These are phyloP conservation scores for Onygenales sp. DNA, from an alignment of 2,329 filamentous ascomycete species.

Conservation along the genomic window DNA sequence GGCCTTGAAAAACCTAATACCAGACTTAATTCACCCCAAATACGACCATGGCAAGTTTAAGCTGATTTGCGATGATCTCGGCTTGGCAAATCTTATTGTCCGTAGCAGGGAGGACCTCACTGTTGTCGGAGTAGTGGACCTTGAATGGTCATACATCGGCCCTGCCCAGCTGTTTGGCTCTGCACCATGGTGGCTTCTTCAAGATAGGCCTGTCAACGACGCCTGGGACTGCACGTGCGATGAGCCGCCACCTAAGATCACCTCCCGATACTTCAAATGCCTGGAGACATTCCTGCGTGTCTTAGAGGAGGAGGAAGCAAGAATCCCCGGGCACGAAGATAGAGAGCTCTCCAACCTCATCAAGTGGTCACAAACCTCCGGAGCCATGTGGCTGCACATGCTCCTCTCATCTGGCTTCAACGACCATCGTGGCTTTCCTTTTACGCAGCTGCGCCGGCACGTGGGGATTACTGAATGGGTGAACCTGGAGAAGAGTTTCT, in stretches of 20 bases:
- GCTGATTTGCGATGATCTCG: conserved; percentile 29
- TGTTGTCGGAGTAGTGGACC: conserved; percentile 26
- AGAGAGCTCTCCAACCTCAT: conserved; percentile 24
- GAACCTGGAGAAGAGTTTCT: conserved; percentile 14
- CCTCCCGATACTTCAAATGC: conserved; percentile 19
- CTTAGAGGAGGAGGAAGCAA: conserved; percentile 24
- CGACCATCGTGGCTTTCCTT: conserved; percentile 22
- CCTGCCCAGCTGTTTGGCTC: conserved; percentile 29
- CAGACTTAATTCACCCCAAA: conserved; percentile 15
- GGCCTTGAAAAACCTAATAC: conserved; percentile 18
- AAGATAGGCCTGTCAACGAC: conserved; percentile 21
- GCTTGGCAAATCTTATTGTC: conserved; percentile 30
- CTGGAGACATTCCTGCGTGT: conserved; percentile 22
- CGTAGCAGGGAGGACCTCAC: conserved; percentile 24
- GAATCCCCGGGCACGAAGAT: conserved; percentile 15
- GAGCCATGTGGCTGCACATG: conserved; percentile 30
- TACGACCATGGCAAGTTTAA: conserved; percentile 26
- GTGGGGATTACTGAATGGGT: conserved; percentile 14
- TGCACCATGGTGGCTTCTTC: conserved; percentile 29
- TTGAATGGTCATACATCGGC: conserved; percentile 30
- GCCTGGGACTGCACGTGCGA: conserved; percentile 18
- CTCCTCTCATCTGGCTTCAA: conserved; percentile 24
- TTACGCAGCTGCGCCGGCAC: conserved; percentile 18
- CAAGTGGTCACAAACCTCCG: conserved; percentile 24
- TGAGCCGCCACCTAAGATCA: conserved; percentile 15